Base-by-base conservation (phyloP, 2,329 filamentous ascomycete genomes). In the Pseudocercospora musae region DNA sequence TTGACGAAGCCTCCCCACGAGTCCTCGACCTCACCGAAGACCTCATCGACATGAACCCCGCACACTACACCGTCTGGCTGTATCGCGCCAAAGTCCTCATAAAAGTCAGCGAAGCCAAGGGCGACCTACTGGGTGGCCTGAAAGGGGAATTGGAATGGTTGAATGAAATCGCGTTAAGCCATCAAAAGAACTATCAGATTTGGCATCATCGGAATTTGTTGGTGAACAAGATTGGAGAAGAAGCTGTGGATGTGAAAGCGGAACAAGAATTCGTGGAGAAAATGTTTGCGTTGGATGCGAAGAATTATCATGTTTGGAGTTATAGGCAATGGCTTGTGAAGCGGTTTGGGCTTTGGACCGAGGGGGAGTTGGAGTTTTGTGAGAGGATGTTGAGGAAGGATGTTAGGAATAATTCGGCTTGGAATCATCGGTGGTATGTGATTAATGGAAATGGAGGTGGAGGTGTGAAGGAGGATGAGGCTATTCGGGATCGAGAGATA, bases 301-400 rank as follows among this genome's bases (percentile, higher is more conserved):
- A 99, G 80, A 99, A 99, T 80, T 98, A 99, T 76, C 95, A 99
- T 75, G 95, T 98, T 53, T 99, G 95, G 95, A 92, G 89, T 59
- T 99, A 98, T 79, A 85, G 95, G 62, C 92, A 96, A 75, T 82
- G 88, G 87, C 74, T 89, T 79, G 81, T 96, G 77, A 83, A 85
- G 68, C 79, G 84, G 55, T 87, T 89, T 76, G 76, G 76, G 56
- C 77, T 87, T 50, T 87, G 82, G 75, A 70, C 70, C 33, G 48
- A 63, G n/a, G 71, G 68, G 20, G 87, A 99, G 81, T 80, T 96
- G 20, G 77, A 81, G 57, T 87, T 88, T 63, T 86, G 91, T 33
- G 89, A 95, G 73, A 78, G 78, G 42, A 84, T 96, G 75, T 84
- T 99, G 62, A 81, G 86, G 61, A 81, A 86, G 33, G 95, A 99